A percentile compares a stretch with the other conserved stretches of the same genome.
phyloP scores from a whole-genome alignment of 2,329 filamentous ascomycete genomes.

The Meredithiella fracta region DNA sequence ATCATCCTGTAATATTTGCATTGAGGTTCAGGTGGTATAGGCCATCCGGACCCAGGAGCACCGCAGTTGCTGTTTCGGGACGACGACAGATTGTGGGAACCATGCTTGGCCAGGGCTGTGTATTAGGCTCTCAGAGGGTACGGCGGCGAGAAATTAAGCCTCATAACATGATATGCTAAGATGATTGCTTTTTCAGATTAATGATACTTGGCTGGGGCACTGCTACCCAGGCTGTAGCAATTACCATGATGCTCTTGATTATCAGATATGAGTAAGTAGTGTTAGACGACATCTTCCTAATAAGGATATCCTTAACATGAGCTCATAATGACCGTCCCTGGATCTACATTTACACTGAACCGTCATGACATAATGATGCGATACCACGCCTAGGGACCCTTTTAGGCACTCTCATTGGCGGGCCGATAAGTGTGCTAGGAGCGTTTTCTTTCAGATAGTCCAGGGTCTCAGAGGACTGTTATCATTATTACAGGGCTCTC shows the following conservation, averaged over 20 bases:
- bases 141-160: constrained; percentile 3
- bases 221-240: too few species aligned
- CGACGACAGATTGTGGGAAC: not conserved
- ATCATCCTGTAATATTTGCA: not conserved
- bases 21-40: not conserved
- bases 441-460: not conserved
- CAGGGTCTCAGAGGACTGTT: not conserved
- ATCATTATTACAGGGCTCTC: not conserved
- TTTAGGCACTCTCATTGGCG: not conserved
- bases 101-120: constrained; percentile 2
- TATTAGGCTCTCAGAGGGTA: not conserved
- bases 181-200: too few species aligned
- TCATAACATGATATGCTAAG: not conserved
- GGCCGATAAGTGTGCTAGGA: not conserved
- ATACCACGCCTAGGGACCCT: not conserved
- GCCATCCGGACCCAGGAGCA: not conserved
- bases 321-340: not conserved
- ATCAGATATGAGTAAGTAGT: too few species aligned
- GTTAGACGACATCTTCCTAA: not conserved
- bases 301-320: not conserved
- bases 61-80: not conserved
- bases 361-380: not conserved
- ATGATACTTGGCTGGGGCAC: too few species aligned
- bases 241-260: too few species aligned
- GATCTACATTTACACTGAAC: not conserved